A percentile compares a stretch with the other conserved stretches of the same genome.
Evolutionary conservation across 2,329 filamentous ascomycete genomes (phyloP).

Genomic region (Neurospora sp.): DNA sequence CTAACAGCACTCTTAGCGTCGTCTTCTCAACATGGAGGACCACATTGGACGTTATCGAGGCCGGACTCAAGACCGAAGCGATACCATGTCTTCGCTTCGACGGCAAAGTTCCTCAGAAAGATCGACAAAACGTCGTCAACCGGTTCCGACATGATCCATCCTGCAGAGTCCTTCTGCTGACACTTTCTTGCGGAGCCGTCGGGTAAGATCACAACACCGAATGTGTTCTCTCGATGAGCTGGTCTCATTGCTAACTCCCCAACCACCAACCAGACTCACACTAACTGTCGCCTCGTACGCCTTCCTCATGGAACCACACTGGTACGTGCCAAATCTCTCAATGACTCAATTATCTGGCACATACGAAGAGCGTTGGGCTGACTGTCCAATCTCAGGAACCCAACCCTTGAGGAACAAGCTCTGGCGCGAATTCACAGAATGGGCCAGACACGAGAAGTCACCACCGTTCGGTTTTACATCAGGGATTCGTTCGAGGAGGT

Average conservation of each 20-base stretch:
- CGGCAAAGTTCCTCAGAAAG: slow-evolving; percentile 32
- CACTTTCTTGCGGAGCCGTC: slow-evolving; percentile 41
- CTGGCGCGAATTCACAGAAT: slow-evolving; percentile 21
- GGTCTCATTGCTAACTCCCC: not conserved
- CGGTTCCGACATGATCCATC: slow-evolving; percentile 28
- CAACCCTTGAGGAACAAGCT: slow-evolving; percentile 22
- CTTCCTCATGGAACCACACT: slow-evolving; percentile 43
- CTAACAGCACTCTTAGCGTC: slow-evolving; percentile 25
- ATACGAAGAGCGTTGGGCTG: not conserved
- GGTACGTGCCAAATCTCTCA: slow-evolving; percentile 16
- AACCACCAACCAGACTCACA: slow-evolving; percentile 27
- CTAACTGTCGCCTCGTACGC: slow-evolving; percentile 36
- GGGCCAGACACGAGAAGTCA: slow-evolving; percentile 19
- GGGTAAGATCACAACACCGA: slow-evolving; percentile 26
- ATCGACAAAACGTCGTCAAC: slow-evolving; percentile 30
- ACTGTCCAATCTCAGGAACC: slow-evolving; percentile 17
- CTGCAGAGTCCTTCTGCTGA: slow-evolving; percentile 35
- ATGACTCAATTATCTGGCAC: not conserved
- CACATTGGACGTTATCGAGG: slow-evolving; percentile 36
- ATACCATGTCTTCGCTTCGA: slow-evolving; percentile 35
- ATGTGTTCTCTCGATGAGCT: too few relatives aligned
- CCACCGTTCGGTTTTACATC: slow-evolving; percentile 19
- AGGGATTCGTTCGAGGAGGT: slow-evolving; percentile 22
- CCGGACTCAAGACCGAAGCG: slow-evolving; percentile 24
- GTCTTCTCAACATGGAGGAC: slow-evolving; percentile 42